These are phyloP conservation scores for Gaertneriomyces semiglobifer DNA, from an alignment of 192 early-diverging fungal genomes.

Conservation along the genomic window DNA sequence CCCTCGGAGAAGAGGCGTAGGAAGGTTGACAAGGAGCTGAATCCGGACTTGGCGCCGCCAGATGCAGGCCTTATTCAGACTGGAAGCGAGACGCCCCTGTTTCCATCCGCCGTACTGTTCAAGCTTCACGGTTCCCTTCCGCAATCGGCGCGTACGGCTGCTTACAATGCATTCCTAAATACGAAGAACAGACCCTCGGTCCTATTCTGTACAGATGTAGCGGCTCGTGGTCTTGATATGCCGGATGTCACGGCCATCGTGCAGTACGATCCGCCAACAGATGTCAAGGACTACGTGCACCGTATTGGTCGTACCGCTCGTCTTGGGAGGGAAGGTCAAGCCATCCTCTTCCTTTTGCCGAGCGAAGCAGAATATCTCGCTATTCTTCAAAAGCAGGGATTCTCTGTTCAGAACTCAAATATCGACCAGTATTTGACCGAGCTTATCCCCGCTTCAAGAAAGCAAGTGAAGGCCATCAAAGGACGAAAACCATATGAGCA, in stretches of 20 bases:
- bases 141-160: slow-evolving; percentile 73
- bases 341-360: slow-evolving; percentile 82
- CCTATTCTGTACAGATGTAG: slow-evolving; percentile 94
- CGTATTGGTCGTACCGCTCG: slow-evolving; percentile 96
- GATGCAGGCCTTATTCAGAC: slow-evolving; percentile 30
- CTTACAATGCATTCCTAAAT: slow-evolving; percentile 69
- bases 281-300: slow-evolving; percentile 93
- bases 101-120: slow-evolving; percentile 71
- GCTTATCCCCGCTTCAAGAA: slow-evolving; percentile 5
- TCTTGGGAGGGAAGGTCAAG: slow-evolving; percentile 82
- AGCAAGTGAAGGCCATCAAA: not conserved
- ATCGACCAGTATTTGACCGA: slow-evolving; percentile 5
- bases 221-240: slow-evolving; percentile 95
- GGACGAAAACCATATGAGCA: slow-evolving; percentile 43
- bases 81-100: slow-evolving; percentile 51
- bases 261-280: slow-evolving; percentile 96
- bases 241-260: slow-evolving; percentile 88
- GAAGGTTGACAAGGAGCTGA: slow-evolving; percentile 10
- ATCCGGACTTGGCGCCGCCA: slow-evolving; percentile 24
- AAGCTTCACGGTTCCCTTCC: slow-evolving; percentile 86
- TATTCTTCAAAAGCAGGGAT: slow-evolving; percentile 72
- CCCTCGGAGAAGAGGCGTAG: not conserved
- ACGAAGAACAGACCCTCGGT: slow-evolving; percentile 55
- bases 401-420: slow-evolving; percentile 45
- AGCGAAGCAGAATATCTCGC: slow-evolving; percentile 67